These are phyloP conservation scores for Arachnopeziza araneosa DNA, from an alignment of 2,329 filamentous ascomycete genomes.

Conservation along the genomic window DNA sequence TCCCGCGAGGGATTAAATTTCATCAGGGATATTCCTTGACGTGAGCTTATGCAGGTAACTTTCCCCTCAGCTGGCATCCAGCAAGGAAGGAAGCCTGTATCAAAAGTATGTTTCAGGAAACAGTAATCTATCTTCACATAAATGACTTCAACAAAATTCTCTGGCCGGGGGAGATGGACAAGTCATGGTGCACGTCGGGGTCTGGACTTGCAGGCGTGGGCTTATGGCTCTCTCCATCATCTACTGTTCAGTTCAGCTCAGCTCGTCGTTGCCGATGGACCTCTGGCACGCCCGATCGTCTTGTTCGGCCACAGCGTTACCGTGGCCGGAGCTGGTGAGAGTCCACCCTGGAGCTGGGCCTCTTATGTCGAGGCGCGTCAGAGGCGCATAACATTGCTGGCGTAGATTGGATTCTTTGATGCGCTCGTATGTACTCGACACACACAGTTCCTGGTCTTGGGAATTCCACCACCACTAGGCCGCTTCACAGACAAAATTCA, in stretches of 20 bases:
- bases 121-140: constrained; percentile 11
- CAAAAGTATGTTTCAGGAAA: constrained; percentile 12
- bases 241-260: not conserved
- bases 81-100: constrained; percentile 4
- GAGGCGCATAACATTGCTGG: not conserved
- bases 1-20: constrained; percentile 4
- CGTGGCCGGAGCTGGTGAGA: not conserved
- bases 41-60: constrained; percentile 14
- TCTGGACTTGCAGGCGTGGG: too few relatives aligned
- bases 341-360: not conserved
- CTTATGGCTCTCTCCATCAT: too few relatives aligned
- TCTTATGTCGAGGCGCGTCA: not conserved
- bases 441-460: not conserved
- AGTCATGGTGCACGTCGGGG: too few relatives aligned
- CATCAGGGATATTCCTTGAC: constrained; percentile 1
- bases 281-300: not conserved
- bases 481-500: too few relatives aligned
- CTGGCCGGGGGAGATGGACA: too few relatives aligned
- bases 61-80: constrained; percentile 2
- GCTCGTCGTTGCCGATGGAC: not conserved
- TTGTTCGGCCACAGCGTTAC: not conserved
- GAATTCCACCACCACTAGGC: not conserved
- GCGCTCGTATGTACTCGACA: not conserved
- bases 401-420: not conserved
- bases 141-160: too few relatives aligned